phyloP scores from a whole-genome alignment of 176 grass and related monocot genomes.

The Pontederia crassipes region DNA sequence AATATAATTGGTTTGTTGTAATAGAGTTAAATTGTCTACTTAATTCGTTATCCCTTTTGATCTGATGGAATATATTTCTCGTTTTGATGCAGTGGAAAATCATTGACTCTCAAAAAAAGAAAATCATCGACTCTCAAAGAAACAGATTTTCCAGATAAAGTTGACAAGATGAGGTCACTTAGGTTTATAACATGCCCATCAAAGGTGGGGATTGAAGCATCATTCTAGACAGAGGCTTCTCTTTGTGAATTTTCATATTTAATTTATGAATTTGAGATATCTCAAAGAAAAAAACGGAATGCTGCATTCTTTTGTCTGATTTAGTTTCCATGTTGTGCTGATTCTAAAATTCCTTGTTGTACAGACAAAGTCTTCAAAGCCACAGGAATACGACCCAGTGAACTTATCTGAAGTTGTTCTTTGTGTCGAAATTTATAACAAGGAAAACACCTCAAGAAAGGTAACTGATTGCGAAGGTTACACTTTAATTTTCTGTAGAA shows the following conservation, averaged over 20 bases:
- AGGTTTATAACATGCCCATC: conserved; percentile 38
- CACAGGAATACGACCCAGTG: conserved; percentile 49
- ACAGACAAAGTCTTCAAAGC: conserved; percentile 38
- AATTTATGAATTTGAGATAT: not conserved
- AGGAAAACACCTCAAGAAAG: conserved; percentile 21
- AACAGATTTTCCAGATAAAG: conserved; percentile 38
- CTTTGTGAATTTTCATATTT: not conserved
- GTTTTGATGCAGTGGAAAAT: conserved; percentile 55
- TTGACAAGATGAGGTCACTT: conserved; percentile 64
- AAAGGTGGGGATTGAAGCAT: conserved; percentile 29
- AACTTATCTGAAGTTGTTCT: conserved; percentile 65
- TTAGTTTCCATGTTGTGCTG: not conserved
- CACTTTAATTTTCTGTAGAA: too few relatives aligned
- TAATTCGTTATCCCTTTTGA: conserved; percentile 1
- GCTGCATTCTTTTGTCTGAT: too few relatives aligned
- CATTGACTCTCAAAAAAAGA: conserved; percentile 27
- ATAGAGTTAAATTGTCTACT: not conserved
- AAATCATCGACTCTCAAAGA: too few relatives aligned
- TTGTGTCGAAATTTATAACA: conserved; percentile 77
- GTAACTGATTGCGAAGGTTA: not conserved
- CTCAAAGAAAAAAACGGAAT: too few relatives aligned
- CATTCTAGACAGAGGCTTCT: not conserved
- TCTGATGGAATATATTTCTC: not conserved
- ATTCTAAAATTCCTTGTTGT: conserved; percentile 15
- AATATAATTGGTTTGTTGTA: not conserved